Evolutionary conservation across 129 eudicot species (phyloP), one percentile per base, ranked within the genome.

Genomic region (Erigeron canadensis): DNA sequence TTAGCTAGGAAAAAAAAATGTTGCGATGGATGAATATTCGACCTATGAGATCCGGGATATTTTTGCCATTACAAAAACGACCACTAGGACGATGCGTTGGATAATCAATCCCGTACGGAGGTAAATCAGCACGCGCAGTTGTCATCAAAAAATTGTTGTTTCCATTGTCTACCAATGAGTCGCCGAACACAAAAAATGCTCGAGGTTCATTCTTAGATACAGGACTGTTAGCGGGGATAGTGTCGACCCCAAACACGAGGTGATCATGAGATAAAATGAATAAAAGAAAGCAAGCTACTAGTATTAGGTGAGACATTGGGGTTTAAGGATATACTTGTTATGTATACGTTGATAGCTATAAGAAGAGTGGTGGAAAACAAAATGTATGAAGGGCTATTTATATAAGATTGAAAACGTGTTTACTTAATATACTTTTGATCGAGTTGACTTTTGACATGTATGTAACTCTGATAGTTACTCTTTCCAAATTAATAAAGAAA

Each of bases 171-270:
- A 88, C 95, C 12, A 88, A 76, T 1, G 95, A 88, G 77, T 88
- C 95, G 1, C 95, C 95, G 41, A 88, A 88, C 18, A 88, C 95
- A 48, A 88, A 88, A 61, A 88, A 85, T 2, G 95, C 88, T 16
- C 82, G 67, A 38, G 78, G 80, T 34, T n/a, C 34, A 6, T 58
- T 18, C 7, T 43, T 65, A 6, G 65, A 19, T 62, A 8, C 6
- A 1, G 22, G 12, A 74, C 62, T 41, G 39, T 1, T 10, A 47
- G 28, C 2, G 11, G 77, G 48, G 38, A 42, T 65, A 8, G 38
- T 65, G 55, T 10, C n/a, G 6, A 16, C 39, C 7, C 23, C 47
- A 11, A 2, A 67, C 28, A 46, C 60, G 39, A 34, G 22, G 34
- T 28, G 34, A 28, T 28, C 34, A 67, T 8, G 11, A 2, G 45